Evolutionary conservation across 257 asterid species (phyloP).

Genomic region (Solanum paucissectum): DNA sequence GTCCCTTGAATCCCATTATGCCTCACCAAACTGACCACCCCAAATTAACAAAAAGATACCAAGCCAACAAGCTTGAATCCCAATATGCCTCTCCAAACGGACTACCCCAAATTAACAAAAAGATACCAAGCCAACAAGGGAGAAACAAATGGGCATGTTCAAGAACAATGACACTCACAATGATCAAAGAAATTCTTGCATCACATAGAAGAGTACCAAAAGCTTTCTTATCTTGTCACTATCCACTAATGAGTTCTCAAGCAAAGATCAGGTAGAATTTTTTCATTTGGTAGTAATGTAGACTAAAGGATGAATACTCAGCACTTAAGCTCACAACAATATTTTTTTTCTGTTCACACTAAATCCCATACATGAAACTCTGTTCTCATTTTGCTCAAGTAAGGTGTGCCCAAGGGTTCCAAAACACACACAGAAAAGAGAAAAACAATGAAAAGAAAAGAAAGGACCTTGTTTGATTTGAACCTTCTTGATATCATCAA

Average conservation of each 20-base stretch:
- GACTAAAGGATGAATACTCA: not conserved
- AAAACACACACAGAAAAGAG: not conserved
- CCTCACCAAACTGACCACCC: not conserved
- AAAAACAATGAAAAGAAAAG: not conserved
- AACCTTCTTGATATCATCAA: not conserved
- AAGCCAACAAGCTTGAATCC: not conserved
- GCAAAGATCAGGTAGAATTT: not conserved
- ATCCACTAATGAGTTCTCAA: not conserved
- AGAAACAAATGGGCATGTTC: not conserved
- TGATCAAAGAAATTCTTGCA: not conserved
- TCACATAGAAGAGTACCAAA: not conserved
- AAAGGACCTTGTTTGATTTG: not conserved
- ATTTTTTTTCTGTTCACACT: not conserved
- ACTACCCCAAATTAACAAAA: not conserved
- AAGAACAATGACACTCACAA: not conserved
- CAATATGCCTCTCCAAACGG: not conserved
- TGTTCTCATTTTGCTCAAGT: not conserved
- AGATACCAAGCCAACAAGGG: not conserved
- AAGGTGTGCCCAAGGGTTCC: not conserved
- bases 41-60: not conserved
- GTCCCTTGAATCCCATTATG: not conserved
- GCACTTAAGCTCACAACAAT: not conserved
- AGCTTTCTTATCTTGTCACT: not conserved
- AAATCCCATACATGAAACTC: not conserved
- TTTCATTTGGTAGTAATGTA: not conserved